phyloP scores from a whole-genome alignment of 306 rosid species.

The Malus asiatica region DNA sequence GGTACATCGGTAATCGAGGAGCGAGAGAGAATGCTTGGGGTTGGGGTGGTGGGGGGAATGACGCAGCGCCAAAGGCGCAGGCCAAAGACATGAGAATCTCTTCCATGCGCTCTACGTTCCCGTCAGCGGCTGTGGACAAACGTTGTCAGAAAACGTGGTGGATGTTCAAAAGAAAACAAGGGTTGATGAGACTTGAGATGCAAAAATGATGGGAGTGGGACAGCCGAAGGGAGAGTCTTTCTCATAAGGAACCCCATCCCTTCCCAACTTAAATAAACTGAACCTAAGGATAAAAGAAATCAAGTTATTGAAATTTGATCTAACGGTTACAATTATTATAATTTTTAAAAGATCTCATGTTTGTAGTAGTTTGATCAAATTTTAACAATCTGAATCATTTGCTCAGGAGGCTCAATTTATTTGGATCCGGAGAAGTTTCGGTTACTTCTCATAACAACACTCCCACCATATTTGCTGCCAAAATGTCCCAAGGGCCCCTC shows the following conservation, averaged over 20 bases:
- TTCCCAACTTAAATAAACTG: too few relatives aligned
- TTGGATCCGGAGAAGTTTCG: fast-evolving
- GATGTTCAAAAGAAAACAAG: background rate
- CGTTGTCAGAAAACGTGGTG: background rate
- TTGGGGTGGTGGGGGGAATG: slow-evolving; percentile 19
- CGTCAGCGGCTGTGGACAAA: background rate
- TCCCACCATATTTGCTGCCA: slow-evolving; percentile 47
- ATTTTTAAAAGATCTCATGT: fast-evolving
- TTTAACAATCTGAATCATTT: fast-evolving
- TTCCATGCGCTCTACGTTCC: slow-evolving; percentile 14
- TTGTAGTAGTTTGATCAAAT: too few relatives aligned
- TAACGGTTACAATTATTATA: too few relatives aligned
- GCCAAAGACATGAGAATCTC: slow-evolving; percentile 3
- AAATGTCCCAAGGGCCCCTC: slow-evolving; percentile 16
- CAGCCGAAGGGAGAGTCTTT: background rate
- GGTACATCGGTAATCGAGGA: background rate
- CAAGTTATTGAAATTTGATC: fast-evolving
- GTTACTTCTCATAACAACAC: slow-evolving; percentile 11
- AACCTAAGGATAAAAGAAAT: fast-evolving
- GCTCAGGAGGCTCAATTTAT: fast-evolving
- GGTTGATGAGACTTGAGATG: slow-evolving; percentile 52
- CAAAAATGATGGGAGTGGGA: slow-evolving; percentile 3
- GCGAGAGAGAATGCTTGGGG: slow-evolving; percentile 11
- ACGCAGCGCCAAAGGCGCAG: slow-evolving; percentile 56
- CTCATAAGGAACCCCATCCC: too few relatives aligned